Evolutionary conservation across 345 rosid genomes (phyloP), one percentile per base, ranked within the genome.

Genomic region (Hypericum perforatum): DNA sequence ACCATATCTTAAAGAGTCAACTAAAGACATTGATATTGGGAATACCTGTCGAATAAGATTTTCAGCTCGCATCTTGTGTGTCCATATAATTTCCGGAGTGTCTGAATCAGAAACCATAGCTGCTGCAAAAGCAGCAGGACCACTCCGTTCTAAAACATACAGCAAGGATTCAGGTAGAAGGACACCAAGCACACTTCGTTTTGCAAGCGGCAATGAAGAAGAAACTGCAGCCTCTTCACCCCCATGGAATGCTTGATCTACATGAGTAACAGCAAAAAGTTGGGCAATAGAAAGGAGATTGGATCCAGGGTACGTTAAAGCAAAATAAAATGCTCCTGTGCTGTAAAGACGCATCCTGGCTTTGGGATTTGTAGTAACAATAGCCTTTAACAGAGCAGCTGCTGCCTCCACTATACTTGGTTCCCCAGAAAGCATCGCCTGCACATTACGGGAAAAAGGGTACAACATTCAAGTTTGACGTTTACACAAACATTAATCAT

Each of bases 151-250:
- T 66, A 92, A 69, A 48, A 92, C 97, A 76, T 92, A 92, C 57
- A 92, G 63, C 76, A 92, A 82, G 54, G 98, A 92, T 63, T 82
- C 98, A 7, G 98, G 98, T 45, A 88, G 91, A 77, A 88, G 97
- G 61, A 97, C 98, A 74, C 98, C 98, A 76, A 92, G 76, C 56
- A 85, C 98, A 49, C 98, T 92, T 56, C 94, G 81, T 73, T 92
- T 92, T 49, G 98, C 98, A 52, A 92, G 84, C 54, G 97, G 97
- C 62, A 92, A 64, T 52, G 98, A 88, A 8, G 95, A 77, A 49
- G 98, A 85, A 65, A 92, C 94, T 66, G 98, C 94, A 67, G 98
- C 98, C 72, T 92, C 95, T 77, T 92, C 97, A 50, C 98, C 98
- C 52, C 98, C 98, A 80, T 92, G 98, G 71, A 92, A 92, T 57